phyloP scores from a whole-genome alignment of 257 asterid species.

The Penstemon newberryi region DNA sequence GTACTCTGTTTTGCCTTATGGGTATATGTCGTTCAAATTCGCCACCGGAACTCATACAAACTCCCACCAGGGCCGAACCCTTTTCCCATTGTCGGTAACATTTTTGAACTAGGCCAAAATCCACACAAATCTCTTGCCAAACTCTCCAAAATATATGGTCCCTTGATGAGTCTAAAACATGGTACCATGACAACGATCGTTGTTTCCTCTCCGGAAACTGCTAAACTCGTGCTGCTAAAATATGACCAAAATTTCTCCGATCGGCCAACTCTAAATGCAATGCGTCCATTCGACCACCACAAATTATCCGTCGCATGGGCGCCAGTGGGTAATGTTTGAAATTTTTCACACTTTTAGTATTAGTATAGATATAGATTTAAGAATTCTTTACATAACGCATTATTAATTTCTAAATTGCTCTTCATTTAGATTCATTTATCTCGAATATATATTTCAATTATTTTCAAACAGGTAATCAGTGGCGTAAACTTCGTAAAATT shows the following conservation, averaged over 20 bases:
- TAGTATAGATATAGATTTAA: no score
- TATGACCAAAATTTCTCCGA: constrained; percentile 6
- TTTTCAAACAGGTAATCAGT: neutral
- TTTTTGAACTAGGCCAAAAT: neutral
- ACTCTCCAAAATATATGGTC: constrained; percentile 9
- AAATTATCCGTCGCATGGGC: constrained; percentile 9
- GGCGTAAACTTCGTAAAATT: constrained; percentile 16
- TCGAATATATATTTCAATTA: no score
- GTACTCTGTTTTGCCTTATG: no score
- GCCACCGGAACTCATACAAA: neutral
- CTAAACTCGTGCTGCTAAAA: constrained; percentile 5
- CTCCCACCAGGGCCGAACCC: constrained; percentile 13
- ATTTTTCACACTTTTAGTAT: no score
- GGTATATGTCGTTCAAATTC: no score
- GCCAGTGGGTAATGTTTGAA: neutral
- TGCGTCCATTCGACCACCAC: neutral
- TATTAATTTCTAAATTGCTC: no score
- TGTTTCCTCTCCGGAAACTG: constrained; percentile 19
- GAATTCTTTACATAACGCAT: no score
- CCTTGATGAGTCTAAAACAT: constrained; percentile 19
- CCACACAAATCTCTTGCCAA: constrained; percentile 11
- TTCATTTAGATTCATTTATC: no score
- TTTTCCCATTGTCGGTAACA: constrained; percentile 9
- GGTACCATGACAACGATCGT: constrained; percentile 17
- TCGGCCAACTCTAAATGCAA: neutral